A percentile compares a stretch with the other conserved stretches of the same genome.
Conservation (phyloP, 2,329 filamentous ascomycete genomes). For the Fusarium sp. region DNA sequence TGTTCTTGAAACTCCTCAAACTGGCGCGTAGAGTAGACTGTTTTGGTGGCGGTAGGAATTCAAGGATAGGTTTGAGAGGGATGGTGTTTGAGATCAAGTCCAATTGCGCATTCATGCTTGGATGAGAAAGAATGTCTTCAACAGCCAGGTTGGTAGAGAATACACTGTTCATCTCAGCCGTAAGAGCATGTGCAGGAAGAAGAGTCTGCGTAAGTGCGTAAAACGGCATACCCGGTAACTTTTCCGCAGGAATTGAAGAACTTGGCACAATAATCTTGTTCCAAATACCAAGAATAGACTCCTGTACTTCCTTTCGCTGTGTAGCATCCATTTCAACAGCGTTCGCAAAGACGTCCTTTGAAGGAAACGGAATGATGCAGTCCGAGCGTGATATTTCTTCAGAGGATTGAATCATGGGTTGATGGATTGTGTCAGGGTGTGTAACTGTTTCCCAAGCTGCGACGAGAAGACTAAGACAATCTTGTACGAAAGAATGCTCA, state of each 20-base stretch:
- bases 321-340: constrained; percentile 50
- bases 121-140: constrained; percentile 62
- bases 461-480: constrained; percentile 59
- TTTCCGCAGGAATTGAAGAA: constrained; percentile 53
- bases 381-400: constrained; percentile 52
- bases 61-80: background rate
- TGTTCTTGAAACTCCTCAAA: constrained; percentile 34
- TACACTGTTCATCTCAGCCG: constrained; percentile 57
- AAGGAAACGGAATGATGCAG: constrained; percentile 56
- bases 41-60: constrained; percentile 4
- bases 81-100: constrained; percentile 53
- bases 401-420: constrained; percentile 58
- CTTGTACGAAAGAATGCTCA: constrained; percentile 55
- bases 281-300: constrained; percentile 59
- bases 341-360: background rate
- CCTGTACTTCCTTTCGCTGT: constrained; percentile 56
- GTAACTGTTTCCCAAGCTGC: constrained; percentile 60
- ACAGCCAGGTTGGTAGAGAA: constrained; percentile 56
- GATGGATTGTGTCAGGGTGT: constrained; percentile 57
- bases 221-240: constrained; percentile 60
- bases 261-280: constrained; percentile 56
- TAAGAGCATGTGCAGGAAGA: constrained; percentile 60
- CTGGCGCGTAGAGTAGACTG: constrained; percentile 30
- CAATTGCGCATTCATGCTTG: constrained; percentile 62
- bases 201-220: constrained; percentile 63